Evolutionary conservation across 1,284 basidiomycete species (phyloP).

Genomic region (Meira nashicola): DNA sequence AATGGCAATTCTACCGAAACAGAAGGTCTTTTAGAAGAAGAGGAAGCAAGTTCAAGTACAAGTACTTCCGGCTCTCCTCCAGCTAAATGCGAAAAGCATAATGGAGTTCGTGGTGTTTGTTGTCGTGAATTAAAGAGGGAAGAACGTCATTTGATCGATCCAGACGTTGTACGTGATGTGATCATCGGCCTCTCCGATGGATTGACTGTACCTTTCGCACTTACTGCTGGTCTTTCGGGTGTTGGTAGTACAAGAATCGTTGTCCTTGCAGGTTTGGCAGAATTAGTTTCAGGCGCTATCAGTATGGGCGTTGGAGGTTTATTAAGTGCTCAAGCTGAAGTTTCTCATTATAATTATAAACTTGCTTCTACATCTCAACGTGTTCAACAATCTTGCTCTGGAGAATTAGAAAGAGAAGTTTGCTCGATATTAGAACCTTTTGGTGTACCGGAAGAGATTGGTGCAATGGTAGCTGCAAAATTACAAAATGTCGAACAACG

Average conservation of each 20-base stretch:
- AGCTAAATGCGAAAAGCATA: constrained; percentile 10
- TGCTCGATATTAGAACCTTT: constrained; percentile 78
- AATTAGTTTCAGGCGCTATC: constrained; percentile 60
- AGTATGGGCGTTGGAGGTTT: constrained; percentile 90
- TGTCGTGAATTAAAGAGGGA: constrained; percentile 80
- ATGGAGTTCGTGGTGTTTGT: constrained; percentile 56
- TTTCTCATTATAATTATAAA: constrained; percentile 63
- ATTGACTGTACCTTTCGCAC: constrained; percentile 66
- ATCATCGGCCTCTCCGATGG: constrained; percentile 93
- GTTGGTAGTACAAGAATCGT: constrained; percentile 82
- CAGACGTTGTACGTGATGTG: constrained; percentile 72
- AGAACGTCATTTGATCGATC: constrained; percentile 61
- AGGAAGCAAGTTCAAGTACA: neutral
- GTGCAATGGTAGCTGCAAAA: constrained; percentile 65
- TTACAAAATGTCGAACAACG: constrained; percentile 10
- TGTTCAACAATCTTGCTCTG: constrained; percentile 77
- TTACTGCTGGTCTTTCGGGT: constrained; percentile 73
- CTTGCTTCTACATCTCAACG: constrained; percentile 59
- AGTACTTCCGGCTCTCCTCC: neutral
- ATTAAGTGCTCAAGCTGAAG: constrained; percentile 90
- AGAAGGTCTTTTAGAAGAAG: neutral
- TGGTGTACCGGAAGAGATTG: constrained; percentile 77
- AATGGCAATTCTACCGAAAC: neutral
- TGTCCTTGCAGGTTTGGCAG: constrained; percentile 82
- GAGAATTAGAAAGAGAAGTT: constrained; percentile 94